Percentiles rank a stretch among this genome's conserved stretches.
These are phyloP conservation scores for Metroxylon sagu DNA, from an alignment of 176 grass and related monocot species.

Conservation along the genomic window DNA sequence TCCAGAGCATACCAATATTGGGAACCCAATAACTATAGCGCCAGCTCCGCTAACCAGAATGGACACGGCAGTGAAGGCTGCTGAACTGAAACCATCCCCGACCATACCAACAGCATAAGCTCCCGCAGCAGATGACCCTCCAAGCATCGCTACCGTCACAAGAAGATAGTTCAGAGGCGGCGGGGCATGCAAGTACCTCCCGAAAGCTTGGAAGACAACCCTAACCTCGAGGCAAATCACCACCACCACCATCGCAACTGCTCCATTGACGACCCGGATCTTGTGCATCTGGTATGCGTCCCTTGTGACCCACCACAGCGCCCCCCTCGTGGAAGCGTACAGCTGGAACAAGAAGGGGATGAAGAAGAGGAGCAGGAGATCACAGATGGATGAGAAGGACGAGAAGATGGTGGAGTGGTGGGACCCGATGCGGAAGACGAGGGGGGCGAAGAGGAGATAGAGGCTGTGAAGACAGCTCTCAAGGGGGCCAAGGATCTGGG, in stretches of 20 bases:
- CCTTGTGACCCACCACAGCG: slow-evolving; percentile 80
- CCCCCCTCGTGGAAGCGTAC: slow-evolving; percentile 61
- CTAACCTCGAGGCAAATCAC: slow-evolving; percentile 84
- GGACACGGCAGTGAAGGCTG: slow-evolving; percentile 53
- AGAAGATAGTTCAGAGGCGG: slow-evolving; percentile 88
- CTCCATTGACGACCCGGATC: slow-evolving; percentile 63
- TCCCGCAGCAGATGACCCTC: slow-evolving; percentile 54
- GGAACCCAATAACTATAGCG: slow-evolving; percentile 84
- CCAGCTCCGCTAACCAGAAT: slow-evolving; percentile 75
- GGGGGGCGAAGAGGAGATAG: slow-evolving; percentile 66
- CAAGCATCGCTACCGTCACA: slow-evolving; percentile 85
- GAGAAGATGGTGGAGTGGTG: slow-evolving; percentile 76
- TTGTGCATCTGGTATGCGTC: slow-evolving; percentile 56
- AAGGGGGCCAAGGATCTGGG: slow-evolving; percentile 61
- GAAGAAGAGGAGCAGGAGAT: slow-evolving; percentile 88
- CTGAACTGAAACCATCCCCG: slow-evolving; percentile 58
- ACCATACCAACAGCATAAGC: slow-evolving; percentile 80
- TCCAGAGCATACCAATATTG: slow-evolving; percentile 47
- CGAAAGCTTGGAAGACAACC: slow-evolving; percentile 86
- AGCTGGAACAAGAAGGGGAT: slow-evolving; percentile 91
- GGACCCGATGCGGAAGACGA: slow-evolving; percentile 57
- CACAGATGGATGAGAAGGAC: slow-evolving; percentile 54
- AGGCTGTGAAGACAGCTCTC: slow-evolving; percentile 76
- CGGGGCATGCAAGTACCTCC: slow-evolving; percentile 78
- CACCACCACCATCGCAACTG: slow-evolving; percentile 68